Base-by-base conservation (phyloP, 306 rosid genomes). In the Acmispon strigosus region DNA sequence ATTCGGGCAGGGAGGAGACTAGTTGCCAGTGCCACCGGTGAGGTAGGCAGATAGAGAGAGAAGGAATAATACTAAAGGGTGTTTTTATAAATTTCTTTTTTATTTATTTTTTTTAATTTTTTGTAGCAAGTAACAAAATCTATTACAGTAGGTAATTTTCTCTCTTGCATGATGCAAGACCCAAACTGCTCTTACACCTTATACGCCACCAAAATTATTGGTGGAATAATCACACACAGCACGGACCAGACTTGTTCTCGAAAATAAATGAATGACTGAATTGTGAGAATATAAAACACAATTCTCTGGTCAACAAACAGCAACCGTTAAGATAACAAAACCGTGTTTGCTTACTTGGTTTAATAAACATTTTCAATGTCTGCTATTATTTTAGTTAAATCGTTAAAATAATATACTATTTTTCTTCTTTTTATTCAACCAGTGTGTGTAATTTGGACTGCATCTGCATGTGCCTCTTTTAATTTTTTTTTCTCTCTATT, bases 231-330 rank as follows among this genome's bases (percentile, higher is more conserved):
- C 44, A 72, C 49, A 60, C 19, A 34, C 15, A 39, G 61, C 47
- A 45, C 66, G 69, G 44, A 72, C 37, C 61, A 78, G 81, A 78
- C 81, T 52, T 8, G 11, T 79, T 70, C 79, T 75, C 59, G 32
- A 37, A 65, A 45, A 50, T 32, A 49, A n/a, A 65, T 36, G 8
- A 66, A 64, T 70, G 47, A 63, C 48, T 57, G 68, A 70, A 69
- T 66, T 67, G 11, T 24, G 13, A 69, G 47, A 69, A 32, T 44
- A 27, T 39, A 63, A 59, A 70, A 57, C 51, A 29, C 22, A 11
- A 47, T 53, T 68, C 60, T 18, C 60, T 22, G 60, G 87, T 83
- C 86, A 83, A 79, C 74, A 79, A 75, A 70, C 73, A 66, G 66
- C 86, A 18, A 71, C 84, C 59, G 37, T 63, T 16, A 39, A 66